Evolutionary conservation across 192 early-diverging fungal species (phyloP).

Genomic region (Coemansia sp.): DNA sequence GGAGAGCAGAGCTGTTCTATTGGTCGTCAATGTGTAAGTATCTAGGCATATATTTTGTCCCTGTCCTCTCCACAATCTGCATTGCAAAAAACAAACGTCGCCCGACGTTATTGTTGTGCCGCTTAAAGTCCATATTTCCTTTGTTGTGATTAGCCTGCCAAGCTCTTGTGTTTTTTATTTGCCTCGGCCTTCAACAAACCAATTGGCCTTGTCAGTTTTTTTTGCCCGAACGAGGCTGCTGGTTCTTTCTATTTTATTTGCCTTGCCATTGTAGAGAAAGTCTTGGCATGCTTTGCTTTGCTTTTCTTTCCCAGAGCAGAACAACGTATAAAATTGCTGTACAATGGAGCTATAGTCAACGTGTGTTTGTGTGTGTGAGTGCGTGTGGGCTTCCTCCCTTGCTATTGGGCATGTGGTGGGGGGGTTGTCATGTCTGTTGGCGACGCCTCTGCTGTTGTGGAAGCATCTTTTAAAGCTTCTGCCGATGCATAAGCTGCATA

Average conservation of each 20-base stretch:
- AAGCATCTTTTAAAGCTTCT: conserved; percentile 5
- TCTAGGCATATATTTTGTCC: background rate
- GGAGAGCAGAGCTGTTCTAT: conserved; percentile 50
- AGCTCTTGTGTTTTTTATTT: background rate
- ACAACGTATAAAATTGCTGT: background rate
- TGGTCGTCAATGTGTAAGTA: conserved; percentile 56
- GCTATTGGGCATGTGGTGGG: background rate
- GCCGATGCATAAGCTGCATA: conserved; percentile 9
- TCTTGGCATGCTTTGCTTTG: background rate
- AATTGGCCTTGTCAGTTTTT: background rate
- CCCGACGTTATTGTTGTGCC: background rate
- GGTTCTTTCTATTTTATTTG: background rate
- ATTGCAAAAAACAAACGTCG: background rate
- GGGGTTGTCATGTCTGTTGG: background rate
- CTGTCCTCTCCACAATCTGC: background rate
- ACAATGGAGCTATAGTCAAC: background rate
- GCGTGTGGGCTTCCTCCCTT: background rate
- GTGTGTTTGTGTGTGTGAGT: background rate
- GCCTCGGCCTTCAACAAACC: background rate
- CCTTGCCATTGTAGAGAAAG: conserved; percentile 2
- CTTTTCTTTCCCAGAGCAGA: background rate
- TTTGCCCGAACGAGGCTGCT: conserved; percentile 1
- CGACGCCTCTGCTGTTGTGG: background rate
- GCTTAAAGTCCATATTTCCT: conserved; percentile 1
- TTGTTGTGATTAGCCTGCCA: background rate